A percentile compares a stretch with the other conserved stretches of the same genome.
Evolutionary conservation across 305 asterid species (phyloP).

Genomic region (Fraxinus baroniana): DNA sequence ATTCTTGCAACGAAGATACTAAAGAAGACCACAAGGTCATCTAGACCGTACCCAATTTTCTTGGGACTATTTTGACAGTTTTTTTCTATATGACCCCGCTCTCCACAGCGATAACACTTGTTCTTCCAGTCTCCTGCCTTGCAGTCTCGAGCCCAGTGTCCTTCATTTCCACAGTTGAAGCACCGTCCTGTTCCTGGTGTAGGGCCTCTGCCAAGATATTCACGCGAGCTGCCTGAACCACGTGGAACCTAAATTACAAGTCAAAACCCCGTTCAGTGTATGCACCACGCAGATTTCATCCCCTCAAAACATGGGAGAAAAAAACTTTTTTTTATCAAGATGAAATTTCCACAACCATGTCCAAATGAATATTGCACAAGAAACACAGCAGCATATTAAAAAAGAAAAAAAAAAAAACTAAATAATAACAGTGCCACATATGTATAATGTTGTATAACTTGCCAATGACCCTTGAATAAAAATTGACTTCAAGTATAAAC

Average conservation of each 20-base stretch:
- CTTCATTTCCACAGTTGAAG: conserved; percentile 95
- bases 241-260: conserved; percentile 78
- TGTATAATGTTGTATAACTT: background rate
- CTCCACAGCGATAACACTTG: conserved; percentile 92
- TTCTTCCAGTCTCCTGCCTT: conserved; percentile 98
- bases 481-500: background rate
- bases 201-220: conserved; percentile 82
- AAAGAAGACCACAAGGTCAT: background rate
- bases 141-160: conserved; percentile 99
- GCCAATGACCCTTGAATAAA: background rate
- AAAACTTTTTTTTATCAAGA: background rate
- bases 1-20: background rate
- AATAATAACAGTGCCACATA: background rate
- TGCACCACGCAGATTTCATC: background rate
- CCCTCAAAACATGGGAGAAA: background rate
- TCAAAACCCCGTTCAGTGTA: background rate
- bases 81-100: conserved; percentile 88
- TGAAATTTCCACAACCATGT: background rate
- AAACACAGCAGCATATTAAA: background rate
- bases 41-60: conserved; percentile 57
- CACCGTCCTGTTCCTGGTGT: conserved; percentile 99
- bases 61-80: conserved; percentile 91
- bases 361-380: background rate
- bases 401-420: too few species aligned
- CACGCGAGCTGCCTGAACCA: conserved; percentile 84